Conservation (phyloP, 345 rosid genomes). For the Dovyalis caffra region DNA sequence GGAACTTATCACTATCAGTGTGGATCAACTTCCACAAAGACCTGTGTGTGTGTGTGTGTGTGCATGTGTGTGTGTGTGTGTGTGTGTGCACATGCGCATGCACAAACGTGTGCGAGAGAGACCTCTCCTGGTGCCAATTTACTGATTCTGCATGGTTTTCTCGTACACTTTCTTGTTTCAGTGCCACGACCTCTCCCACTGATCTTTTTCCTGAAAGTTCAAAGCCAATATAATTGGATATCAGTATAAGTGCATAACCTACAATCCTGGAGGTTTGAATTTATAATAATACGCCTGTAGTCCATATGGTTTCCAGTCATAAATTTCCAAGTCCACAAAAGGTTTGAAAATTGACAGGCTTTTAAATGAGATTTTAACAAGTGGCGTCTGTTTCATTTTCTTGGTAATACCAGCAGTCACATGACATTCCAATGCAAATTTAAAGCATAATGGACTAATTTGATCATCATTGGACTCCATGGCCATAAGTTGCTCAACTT, state of each 20-base stretch:
- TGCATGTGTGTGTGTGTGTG: slow-evolving; percentile 11
- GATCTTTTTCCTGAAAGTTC: slow-evolving; percentile 65
- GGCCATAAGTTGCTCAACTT: neutral
- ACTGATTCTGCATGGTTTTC: slow-evolving; percentile 53
- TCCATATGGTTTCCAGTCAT: neutral
- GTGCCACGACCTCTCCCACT: slow-evolving; percentile 54
- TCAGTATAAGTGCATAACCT: neutral
- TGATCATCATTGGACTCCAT: neutral
- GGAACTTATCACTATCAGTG: neutral
- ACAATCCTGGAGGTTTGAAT: neutral
- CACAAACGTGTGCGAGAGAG: slow-evolving; percentile 21
- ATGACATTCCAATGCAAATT: neutral
- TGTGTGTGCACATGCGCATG: neutral
- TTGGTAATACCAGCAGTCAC: neutral
- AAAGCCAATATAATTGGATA: slow-evolving; percentile 1
- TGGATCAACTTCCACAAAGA: slow-evolving; percentile 7
- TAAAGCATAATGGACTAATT: neutral
- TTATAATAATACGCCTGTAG: neutral
- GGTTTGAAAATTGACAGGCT: neutral
- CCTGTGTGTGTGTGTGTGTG: neutral
- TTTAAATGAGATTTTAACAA: neutral
- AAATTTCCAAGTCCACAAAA: neutral
- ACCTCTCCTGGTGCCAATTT: slow-evolving; percentile 83
- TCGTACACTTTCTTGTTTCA: slow-evolving; percentile 65
- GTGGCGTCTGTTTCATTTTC: neutral